These are phyloP conservation scores for Suillus tomentosus DNA, from an alignment of 768 basidiomycete genomes.

Conservation along the genomic window DNA sequence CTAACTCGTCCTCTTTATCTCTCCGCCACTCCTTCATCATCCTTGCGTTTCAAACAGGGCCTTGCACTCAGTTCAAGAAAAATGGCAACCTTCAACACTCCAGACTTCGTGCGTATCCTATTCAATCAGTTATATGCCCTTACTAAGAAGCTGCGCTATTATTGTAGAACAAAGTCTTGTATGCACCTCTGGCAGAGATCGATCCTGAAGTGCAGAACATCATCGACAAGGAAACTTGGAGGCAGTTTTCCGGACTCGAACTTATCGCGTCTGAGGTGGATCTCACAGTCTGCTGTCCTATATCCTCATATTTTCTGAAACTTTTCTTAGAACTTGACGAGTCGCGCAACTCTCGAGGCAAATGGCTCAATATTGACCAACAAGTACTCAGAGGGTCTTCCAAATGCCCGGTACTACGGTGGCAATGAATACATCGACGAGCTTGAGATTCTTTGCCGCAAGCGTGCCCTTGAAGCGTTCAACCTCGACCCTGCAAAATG, in stretches of 20 bases:
- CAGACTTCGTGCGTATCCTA: slow-evolving; percentile 55
- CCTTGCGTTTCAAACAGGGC: slow-evolving; percentile 26
- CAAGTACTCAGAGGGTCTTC: slow-evolving; percentile 99
- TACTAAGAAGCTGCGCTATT: slow-evolving; percentile 8
- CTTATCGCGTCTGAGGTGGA: slow-evolving; percentile 97
- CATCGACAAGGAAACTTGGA: slow-evolving; percentile 99
- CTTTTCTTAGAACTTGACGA: slow-evolving; percentile 83
- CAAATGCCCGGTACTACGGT: slow-evolving; percentile 95
- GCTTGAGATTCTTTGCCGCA: slow-evolving; percentile 91
- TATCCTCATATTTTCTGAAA: slow-evolving; percentile 12
- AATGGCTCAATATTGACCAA: slow-evolving; percentile 98
- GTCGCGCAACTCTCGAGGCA: slow-evolving; percentile 93
- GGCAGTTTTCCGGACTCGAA: slow-evolving; percentile 96
- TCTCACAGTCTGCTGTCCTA: slow-evolving; percentile 4
- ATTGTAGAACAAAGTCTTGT: slow-evolving; percentile 86
- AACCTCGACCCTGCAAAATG: slow-evolving; percentile 89
- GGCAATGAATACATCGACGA: slow-evolving; percentile 99
- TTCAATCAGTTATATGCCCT: background rate
- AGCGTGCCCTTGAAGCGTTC: slow-evolving; percentile 95
- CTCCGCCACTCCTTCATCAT: slow-evolving; percentile 23
- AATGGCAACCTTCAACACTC: slow-evolving; percentile 64
- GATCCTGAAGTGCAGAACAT: slow-evolving; percentile 97
- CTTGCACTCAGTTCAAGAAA: slow-evolving; percentile 34
- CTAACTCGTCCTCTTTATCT: slow-evolving; percentile 30
- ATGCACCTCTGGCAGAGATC: slow-evolving; percentile 83